Percentiles rank a stretch among this genome's conserved stretches.
These are phyloP conservation scores for Pseudonitzschia multiseries DNA, from an alignment of 108 stramenopile genomes.

Conservation along the genomic window DNA sequence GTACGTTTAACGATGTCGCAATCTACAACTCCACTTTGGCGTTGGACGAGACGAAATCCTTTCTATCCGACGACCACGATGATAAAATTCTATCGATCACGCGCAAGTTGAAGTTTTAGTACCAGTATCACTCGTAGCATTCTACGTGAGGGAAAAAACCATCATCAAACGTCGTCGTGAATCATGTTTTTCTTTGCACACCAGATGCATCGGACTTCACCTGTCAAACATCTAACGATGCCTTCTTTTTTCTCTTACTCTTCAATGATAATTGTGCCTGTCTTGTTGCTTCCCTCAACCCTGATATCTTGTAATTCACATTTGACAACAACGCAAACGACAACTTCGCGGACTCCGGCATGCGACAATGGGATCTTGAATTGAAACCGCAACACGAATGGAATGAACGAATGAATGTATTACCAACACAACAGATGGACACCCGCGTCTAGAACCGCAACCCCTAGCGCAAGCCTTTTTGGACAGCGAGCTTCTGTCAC, in stretches of 20 bases:
- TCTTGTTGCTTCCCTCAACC: background rate
- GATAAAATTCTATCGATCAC: constrained; percentile 4
- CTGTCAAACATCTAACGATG: background rate
- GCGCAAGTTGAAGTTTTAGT: constrained; percentile 47
- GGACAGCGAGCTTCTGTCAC: constrained; percentile 26
- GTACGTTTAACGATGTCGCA: constrained; percentile 43
- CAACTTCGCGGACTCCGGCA: background rate
- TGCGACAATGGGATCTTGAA: background rate
- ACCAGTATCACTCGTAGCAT: constrained; percentile 31
- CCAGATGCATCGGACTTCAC: background rate
- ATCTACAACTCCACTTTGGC: background rate
- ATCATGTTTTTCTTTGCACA: background rate
- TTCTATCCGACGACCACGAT: background rate
- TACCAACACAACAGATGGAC: constrained; percentile 35
- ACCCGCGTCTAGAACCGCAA: constrained; percentile 6
- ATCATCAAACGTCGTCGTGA: background rate
- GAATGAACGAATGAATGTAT: background rate
- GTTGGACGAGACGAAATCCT: constrained; percentile 2
- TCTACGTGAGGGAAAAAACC: constrained; percentile 25
- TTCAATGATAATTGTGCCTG: background rate
- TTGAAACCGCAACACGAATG: too few relatives aligned
- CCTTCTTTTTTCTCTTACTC: background rate
- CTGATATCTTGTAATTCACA: too few relatives aligned
- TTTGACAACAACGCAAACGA: background rate
- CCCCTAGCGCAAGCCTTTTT: constrained; percentile 15